These are phyloP conservation scores for Umbelopsis ramanniana DNA, from an alignment of 192 early-diverging fungal species.

Conservation along the genomic window DNA sequence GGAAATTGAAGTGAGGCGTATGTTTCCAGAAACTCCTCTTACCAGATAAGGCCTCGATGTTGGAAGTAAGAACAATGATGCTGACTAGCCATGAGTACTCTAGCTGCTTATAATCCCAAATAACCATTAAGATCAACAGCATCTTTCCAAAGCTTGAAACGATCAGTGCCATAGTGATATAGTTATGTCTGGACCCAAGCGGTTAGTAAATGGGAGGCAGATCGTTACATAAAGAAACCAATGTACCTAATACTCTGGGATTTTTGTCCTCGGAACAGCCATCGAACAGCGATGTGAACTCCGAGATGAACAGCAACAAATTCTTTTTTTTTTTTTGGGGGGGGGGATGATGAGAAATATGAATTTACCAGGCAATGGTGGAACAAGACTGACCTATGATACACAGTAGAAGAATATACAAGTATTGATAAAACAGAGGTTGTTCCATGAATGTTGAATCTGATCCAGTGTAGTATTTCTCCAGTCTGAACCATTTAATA, in stretches of 20 bases:
- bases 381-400: constrained; percentile 55
- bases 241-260: constrained; percentile 32
- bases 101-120: constrained; percentile 88
- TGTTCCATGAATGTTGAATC: constrained; percentile 67
- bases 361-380: neutral
- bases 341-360: neutral
- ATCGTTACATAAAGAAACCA: neutral
- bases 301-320: constrained; percentile 63
- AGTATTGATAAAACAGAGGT: constrained; percentile 71
- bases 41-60: constrained; percentile 67
- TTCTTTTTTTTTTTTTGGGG: constrained; percentile 42
- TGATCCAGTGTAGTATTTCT: constrained; percentile 60
- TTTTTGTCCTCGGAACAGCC: constrained; percentile 26
- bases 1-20: neutral
- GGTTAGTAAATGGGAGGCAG: no score
- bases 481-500: constrained; percentile 91
- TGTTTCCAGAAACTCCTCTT: neutral
- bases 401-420: constrained; percentile 75
- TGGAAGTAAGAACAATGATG: constrained; percentile 75
- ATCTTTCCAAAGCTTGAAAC: constrained; percentile 89
- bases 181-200: constrained; percentile 53
- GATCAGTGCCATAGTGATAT: constrained; percentile 71
- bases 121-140: constrained; percentile 84
- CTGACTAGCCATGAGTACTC: constrained; percentile 85
- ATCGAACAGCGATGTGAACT: constrained; percentile 54